Percentiles rank a stretch among this genome's conserved stretches.
Conservation (phyloP, 2,329 filamentous ascomycete genomes). For the Pyrenophora seminiperda region DNA sequence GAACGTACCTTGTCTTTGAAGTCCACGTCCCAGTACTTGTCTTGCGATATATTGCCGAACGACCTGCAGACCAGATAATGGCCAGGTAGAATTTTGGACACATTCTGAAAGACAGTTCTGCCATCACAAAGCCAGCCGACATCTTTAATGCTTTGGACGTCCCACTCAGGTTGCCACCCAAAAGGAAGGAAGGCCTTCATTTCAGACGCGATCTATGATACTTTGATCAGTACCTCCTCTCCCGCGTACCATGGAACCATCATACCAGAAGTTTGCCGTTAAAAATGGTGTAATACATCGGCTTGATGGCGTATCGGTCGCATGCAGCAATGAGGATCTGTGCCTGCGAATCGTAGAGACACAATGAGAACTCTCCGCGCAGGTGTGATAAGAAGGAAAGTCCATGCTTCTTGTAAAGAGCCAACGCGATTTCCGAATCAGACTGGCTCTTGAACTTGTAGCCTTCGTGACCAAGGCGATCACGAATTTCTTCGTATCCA, state of each 20-base stretch:
- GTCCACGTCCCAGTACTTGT: slow-evolving; percentile 60
- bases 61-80: slow-evolving; percentile 34
- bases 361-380: slow-evolving; percentile 61
- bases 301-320: slow-evolving; percentile 64
- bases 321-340: slow-evolving; percentile 54
- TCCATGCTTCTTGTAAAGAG: slow-evolving; percentile 55
- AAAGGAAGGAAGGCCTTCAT: slow-evolving; percentile 60
- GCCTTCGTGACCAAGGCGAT: slow-evolving; percentile 36
- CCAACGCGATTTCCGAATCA: slow-evolving; percentile 61
- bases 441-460: slow-evolving; percentile 55
- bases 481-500: slow-evolving; percentile 55
- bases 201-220: slow-evolving; percentile 44
- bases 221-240: not conserved
- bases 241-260: not conserved
- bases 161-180: slow-evolving; percentile 61
- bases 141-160: slow-evolving; percentile 54
- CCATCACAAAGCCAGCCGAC: slow-evolving; percentile 53
- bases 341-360: slow-evolving; percentile 56
- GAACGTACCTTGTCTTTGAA: slow-evolving; percentile 57
- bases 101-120: slow-evolving; percentile 58
- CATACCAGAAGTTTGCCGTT: slow-evolving; percentile 48
- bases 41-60: slow-evolving; percentile 47
- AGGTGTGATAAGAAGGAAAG: slow-evolving; percentile 54
- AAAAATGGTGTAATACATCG: slow-evolving; percentile 58
- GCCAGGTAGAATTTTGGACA: slow-evolving; percentile 46